A percentile compares a stretch with the other conserved stretches of the same genome.
Conservation (phyloP, 1,284 basidiomycete species). For the Rhizoctonia solani region DNA sequence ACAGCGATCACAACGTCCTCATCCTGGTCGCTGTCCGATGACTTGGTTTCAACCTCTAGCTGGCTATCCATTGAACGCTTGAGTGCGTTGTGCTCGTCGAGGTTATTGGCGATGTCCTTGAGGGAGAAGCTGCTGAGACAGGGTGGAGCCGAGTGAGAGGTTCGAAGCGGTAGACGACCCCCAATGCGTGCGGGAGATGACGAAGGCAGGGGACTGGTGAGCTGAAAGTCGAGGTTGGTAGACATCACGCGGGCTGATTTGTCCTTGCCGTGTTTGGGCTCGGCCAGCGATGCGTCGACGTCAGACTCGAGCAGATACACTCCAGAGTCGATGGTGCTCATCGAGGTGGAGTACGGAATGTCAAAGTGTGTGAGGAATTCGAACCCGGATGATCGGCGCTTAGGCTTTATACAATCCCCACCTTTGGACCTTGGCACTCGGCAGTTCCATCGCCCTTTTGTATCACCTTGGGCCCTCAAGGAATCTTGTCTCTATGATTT, state of each 20-base stretch:
- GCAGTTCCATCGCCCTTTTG: background rate
- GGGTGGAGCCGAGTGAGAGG: constrained; percentile 24
- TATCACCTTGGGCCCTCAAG: no score
- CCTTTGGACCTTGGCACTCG: background rate
- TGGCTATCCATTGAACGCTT: constrained; percentile 17
- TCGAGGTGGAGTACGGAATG: background rate
- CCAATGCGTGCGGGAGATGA: constrained; percentile 5
- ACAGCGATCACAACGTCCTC: constrained; percentile 20
- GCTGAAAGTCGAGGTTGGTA: background rate
- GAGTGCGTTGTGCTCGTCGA: constrained; percentile 4
- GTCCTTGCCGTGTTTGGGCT: constrained; percentile 27
- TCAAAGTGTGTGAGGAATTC: background rate
- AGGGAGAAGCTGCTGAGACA: background rate
- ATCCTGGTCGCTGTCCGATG: background rate
- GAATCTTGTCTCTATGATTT: no score
- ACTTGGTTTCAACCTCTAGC: background rate
- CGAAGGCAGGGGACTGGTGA: no score
- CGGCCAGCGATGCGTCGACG: constrained; percentile 26
- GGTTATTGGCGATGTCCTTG: background rate
- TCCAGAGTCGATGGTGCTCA: constrained; percentile 29
- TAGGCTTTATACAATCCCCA: background rate
- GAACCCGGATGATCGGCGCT: background rate
- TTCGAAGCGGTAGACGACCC: constrained; percentile 2
- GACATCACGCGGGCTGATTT: constrained; percentile 18
- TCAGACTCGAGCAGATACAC: constrained; percentile 21